Base-by-base conservation (phyloP, 441 rosid species). In the Croton laevigatus region DNA sequence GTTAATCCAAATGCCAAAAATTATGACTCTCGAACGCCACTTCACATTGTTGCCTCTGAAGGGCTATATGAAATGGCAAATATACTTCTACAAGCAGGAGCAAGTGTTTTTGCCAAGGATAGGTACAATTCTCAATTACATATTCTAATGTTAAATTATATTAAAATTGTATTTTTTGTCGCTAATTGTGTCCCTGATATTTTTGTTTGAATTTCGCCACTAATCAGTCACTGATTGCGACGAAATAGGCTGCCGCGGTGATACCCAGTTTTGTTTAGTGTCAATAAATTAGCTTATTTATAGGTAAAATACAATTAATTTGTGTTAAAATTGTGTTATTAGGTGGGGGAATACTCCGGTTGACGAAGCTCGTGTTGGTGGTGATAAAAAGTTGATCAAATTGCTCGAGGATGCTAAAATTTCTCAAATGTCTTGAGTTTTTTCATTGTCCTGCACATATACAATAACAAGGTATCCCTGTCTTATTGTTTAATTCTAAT, bases 301-400 rank as follows among this genome's bases (percentile, higher is more conserved):
- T n/a, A n/a, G n/a, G n/a, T n/a, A n/a, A n/a, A n/a, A n/a, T n/a
- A n/a, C n/a, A n/a, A n/a, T n/a, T n/a, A n/a, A n/a, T n/a, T n/a
- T n/a, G n/a, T n/a, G 11, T 66, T 32, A 14, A 32, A 38, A 57
- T 72, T 17, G 22, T 38, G n/a, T 70, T 38, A 40, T 67, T 75
- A 90, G 98, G 76, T 90, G 98, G 98, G 97, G 97, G 75, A 88
- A 87, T 51, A 85, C 87, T 44, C 91, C 97, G 2, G 48, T 93
- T 16, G 91, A 86, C 38, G 95, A 90, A 73, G 87, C 90, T 2
- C 69, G 73, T 42, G 74, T 74, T 32, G 70, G 83, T 67, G 93
- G 96, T 51, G 80, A 88, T 77, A 89, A 76, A 75, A 82, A 77
- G 71, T 75, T 93, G 69, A 87, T 90, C 60, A 83, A 81, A 55